Evolutionary conservation across 2,329 filamentous ascomycete genomes (phyloP), one percentile per base, ranked within the genome.

Genomic region (Colletotrichum viniferum): DNA sequence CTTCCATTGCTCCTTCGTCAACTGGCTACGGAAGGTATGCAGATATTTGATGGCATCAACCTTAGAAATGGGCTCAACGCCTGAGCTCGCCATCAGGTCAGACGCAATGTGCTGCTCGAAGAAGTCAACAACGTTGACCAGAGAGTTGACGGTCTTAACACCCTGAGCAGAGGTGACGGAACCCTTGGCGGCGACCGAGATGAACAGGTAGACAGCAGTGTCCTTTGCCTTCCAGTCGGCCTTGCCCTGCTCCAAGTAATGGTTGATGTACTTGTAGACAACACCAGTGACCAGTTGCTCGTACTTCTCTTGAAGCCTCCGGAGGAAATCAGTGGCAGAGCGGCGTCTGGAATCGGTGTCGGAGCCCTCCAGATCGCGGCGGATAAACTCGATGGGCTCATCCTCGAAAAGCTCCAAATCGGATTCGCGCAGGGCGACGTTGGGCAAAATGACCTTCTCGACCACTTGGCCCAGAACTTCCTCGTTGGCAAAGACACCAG

Each of bases 31-130:
- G 92, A 99, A 99, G 60, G 94, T 95, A 88, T 99, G 98, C 52
- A 99, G 90, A 83, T 96, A 99, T 84, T 98, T 99, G 89, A 99
- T 98, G 21, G 96, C 96, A 84, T 98, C 97, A 18, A 99, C 96
- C 87, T 98, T 98, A 79, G 98, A 90, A 76, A 99, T 96, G 10
- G 96, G 94, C 79, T 98, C 91, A 2, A 94, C 91, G 4, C 89
- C 90, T 34, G 90, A 88, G 38, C 91, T 88, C n/a, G 90, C 89
- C 76, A 98, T 88, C 55, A 99, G 88, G 83, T 99, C 97, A n/a
- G 92, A 90, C 13, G 96, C 96, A 80, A 99, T 94, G 83, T 98
- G 92, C 77, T 94, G 94, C 83, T 98, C 94, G 88, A 99, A 98
- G 86, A 98, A 99, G 63, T 98, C 94, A 28, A 98, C 93, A 30